Base-by-base conservation (phyloP, 2,329 filamentous ascomycete species). In the Epichloe glyceriae region DNA sequence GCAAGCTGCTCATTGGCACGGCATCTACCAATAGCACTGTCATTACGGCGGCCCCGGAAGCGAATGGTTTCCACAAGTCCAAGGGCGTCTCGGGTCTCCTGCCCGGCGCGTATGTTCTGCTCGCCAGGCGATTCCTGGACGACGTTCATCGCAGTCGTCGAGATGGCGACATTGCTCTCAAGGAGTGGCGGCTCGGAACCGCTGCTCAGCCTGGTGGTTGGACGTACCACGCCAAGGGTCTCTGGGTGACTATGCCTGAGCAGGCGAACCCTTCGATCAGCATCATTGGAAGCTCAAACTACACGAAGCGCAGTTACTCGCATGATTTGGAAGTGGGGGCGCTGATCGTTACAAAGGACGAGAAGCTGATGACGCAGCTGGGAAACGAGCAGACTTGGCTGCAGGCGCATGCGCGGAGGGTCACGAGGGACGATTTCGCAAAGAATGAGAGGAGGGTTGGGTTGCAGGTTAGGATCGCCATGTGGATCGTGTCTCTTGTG, bases 191-290 rank as follows among this genome's bases (percentile, higher is more conserved):
- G 6, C 76, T 76, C 44, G 93, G 93, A 8, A 86, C 82, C 0
- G 86, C 95, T 2, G 86, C 86, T 17, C 78, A 88, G 59, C 82
- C 86, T 0, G 87, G 74, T 1, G 91, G 88, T 1, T 98, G 94
- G 93, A 96, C 91, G 0, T 98, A 98, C 67, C 93, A 98, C 61
- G 93, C 93, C 46, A 98, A 98, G 68, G 93, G 93, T 0, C 73
- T 97, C 2, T 97, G 91, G 91, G 75, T 96, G 26, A 88, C 86
- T 0, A 73, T 91, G 50, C 79, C 85, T 0, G 72, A 74, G 2
- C 78, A 84, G 45, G 66, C 73, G 37, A 70, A 82, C 39, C 89
- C 89, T 0, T 83, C 84, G 46, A 74, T 97, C 50, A 94, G 83
- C 34, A 74, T 97, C 17, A 79, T 98, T 1, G 93, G 93, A 1